phyloP scores from a whole-genome alignment of 208 protist genomes.

The Strigomonas oncopelti region DNA sequence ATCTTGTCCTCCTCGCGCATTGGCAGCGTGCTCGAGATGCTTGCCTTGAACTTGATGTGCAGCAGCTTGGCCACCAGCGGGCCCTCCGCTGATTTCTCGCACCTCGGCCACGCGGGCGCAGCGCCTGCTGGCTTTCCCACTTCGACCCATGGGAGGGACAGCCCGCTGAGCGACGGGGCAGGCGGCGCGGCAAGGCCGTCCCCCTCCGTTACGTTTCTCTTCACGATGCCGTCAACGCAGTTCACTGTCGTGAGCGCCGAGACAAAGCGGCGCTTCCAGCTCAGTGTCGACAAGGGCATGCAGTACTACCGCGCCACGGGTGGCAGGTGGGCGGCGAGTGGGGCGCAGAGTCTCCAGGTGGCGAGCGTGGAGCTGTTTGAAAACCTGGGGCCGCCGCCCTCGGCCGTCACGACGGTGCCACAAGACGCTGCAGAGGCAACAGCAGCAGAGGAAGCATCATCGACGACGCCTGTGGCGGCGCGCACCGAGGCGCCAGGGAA shows the following conservation, averaged over 20 bases:
- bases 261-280: constrained; percentile 8
- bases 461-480: too few species aligned
- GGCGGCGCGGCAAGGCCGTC: not conserved
- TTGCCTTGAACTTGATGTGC: not conserved
- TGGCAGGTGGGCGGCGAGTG: constrained; percentile 17
- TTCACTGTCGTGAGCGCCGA: constrained; percentile 8
- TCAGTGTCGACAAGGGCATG: constrained; percentile 13
- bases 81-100: not conserved
- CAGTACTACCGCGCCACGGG: constrained; percentile 26
- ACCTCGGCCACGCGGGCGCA: not conserved
- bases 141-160: not conserved
- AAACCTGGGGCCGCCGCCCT: not conserved
- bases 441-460: too few species aligned
- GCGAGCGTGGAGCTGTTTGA: not conserved
- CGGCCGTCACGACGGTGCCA: not conserved
- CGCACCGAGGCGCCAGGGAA: not conserved
- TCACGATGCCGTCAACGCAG: constrained; percentile 19
- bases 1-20: not conserved
- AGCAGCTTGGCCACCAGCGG: not conserved
- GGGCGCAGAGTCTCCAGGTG: constrained; percentile 13
- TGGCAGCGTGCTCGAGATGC: not conserved
- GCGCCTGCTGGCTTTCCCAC: not conserved
- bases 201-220: constrained; percentile 14
- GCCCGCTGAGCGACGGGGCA: not conserved
- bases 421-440: not conserved